These are phyloP conservation scores for Protomyces pachydermus DNA, from an alignment of 1,139 yeast genomes.

Conservation along the genomic window DNA sequence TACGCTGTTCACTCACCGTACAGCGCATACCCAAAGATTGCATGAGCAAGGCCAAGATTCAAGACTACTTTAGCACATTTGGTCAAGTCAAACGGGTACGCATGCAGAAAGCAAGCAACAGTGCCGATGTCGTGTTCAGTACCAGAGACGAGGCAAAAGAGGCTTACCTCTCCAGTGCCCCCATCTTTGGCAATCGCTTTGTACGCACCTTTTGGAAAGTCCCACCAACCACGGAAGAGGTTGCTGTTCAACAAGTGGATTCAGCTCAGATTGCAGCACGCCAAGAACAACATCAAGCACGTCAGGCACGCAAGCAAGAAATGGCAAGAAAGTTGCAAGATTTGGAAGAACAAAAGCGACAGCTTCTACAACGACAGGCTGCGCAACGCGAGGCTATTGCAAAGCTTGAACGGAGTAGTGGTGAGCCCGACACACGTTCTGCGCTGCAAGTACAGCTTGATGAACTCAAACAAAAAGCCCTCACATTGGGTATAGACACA, in stretches of 20 bases:
- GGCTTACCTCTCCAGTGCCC: conserved; percentile 47
- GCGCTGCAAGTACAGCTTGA: conserved; percentile 40
- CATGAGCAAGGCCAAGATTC: conserved; percentile 40
- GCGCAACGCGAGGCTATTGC: conserved; percentile 38
- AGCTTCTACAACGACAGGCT: conserved; percentile 37
- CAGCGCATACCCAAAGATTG: conserved; percentile 46
- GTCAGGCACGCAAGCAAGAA: conserved; percentile 40
- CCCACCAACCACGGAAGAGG: conserved; percentile 33
- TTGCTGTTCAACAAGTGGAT: conserved; percentile 42
- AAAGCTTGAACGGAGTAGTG: conserved; percentile 35
- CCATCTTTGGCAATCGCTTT: conserved; percentile 49
- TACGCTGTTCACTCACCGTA: conserved; percentile 35
- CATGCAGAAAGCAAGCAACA: conserved; percentile 32
- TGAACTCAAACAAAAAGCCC: conserved; percentile 41
- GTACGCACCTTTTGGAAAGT: conserved; percentile 45
- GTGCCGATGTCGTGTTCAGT: conserved; percentile 44
- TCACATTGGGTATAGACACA: conserved; percentile 36
- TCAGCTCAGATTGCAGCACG: conserved; percentile 41
- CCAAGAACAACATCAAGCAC: conserved; percentile 45
- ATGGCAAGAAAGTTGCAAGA: conserved; percentile 40
- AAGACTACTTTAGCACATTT: conserved; percentile 43
- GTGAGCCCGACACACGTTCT: conserved; percentile 34
- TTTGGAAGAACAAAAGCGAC: conserved; percentile 40
- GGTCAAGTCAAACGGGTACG: conserved; percentile 42
- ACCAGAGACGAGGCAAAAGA: conserved; percentile 43